Percentiles rank a stretch among this genome's conserved stretches.
Evolutionary conservation across 768 basidiomycete genomes (phyloP).

Genomic region (Hydnum rufescens): DNA sequence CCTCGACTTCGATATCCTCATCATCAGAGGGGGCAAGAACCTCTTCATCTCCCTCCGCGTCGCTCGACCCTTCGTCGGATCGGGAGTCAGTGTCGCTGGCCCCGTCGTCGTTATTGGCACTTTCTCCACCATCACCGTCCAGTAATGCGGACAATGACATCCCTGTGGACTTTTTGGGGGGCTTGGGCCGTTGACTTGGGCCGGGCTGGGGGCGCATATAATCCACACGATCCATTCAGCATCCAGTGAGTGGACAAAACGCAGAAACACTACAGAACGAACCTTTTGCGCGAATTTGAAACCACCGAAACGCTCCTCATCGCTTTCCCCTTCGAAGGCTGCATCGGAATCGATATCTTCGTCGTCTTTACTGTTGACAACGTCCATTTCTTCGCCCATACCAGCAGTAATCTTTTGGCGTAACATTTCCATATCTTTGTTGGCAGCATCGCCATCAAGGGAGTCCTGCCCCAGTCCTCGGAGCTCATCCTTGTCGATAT

Average conservation of each 20-base stretch:
- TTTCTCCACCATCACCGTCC: too few species aligned
- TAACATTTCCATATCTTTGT: conserved; percentile 11
- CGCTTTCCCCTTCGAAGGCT: conserved; percentile 57
- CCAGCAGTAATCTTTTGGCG: conserved; percentile 15
- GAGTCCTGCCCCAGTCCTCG: conserved; percentile 19
- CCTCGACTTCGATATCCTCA: too few species aligned
- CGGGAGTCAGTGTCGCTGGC: too few species aligned
- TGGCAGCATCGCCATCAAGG: conserved; percentile 21
- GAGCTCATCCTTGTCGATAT: conserved; percentile 38
- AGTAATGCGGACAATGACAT: too few species aligned
- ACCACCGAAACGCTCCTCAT: conserved; percentile 57
- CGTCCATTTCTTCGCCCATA: conserved; percentile 16
- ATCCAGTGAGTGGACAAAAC: too few species aligned
- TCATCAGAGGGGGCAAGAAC: too few species aligned
- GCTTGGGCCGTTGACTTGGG: conserved; percentile 14
- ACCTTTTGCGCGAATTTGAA: conserved; percentile 28
- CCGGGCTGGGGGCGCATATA: too few species aligned
- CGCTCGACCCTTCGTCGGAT: too few species aligned
- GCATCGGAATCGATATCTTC: conserved; percentile 74
- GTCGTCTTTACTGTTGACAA: conserved; percentile 40
- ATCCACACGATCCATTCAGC: not conserved
- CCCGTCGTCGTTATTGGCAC: too few species aligned
- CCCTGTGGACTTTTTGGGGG: conserved; percentile 16
- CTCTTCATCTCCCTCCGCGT: too few species aligned
- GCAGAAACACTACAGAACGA: too few species aligned